These are phyloP conservation scores for Vicia sativa DNA, from an alignment of 306 rosid genomes.

Conservation along the genomic window DNA sequence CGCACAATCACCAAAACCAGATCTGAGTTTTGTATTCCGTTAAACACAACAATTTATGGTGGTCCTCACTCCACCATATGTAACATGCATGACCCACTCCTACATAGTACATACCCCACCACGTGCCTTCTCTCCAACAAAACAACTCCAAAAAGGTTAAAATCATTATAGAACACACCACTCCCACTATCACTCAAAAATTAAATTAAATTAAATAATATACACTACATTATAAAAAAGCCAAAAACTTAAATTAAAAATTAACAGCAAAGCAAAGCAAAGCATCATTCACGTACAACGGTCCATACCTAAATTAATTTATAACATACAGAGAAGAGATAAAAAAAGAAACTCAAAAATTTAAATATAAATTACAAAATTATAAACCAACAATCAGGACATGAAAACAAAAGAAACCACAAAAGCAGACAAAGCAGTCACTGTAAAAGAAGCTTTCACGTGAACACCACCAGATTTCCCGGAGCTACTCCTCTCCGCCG, in stretches of 20 bases:
- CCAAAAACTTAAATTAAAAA: not conserved
- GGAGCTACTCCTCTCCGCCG: constrained; percentile 52
- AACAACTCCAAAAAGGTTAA: not conserved
- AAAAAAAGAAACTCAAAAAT: not conserved
- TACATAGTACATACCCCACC: constrained; percentile 29
- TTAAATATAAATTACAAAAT: constrained; percentile 10
- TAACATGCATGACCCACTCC: constrained; percentile 40
- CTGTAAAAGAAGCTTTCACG: constrained; percentile 47
- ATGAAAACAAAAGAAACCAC: constrained; percentile 48
- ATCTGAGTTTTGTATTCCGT: constrained; percentile 5
- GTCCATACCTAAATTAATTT: constrained; percentile 36
- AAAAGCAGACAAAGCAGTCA: constrained; percentile 45
- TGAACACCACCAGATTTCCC: constrained; percentile 41
- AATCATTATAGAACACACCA: not conserved
- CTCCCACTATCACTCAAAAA: not conserved
- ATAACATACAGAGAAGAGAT: constrained; percentile 12
- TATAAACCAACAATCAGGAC: constrained; percentile 45
- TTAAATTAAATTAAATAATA: not conserved
- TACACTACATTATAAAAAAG: no score
- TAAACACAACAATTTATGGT: not conserved
- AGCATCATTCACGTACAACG: constrained; percentile 30
- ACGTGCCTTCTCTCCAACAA: constrained; percentile 38
- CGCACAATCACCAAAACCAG: constrained; percentile 32
- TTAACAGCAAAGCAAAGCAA: constrained; percentile 6
- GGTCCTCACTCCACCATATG: constrained; percentile 13